These are phyloP conservation scores for Trypanosoma theileri DNA, from an alignment of 208 protist species.

Conservation along the genomic window DNA sequence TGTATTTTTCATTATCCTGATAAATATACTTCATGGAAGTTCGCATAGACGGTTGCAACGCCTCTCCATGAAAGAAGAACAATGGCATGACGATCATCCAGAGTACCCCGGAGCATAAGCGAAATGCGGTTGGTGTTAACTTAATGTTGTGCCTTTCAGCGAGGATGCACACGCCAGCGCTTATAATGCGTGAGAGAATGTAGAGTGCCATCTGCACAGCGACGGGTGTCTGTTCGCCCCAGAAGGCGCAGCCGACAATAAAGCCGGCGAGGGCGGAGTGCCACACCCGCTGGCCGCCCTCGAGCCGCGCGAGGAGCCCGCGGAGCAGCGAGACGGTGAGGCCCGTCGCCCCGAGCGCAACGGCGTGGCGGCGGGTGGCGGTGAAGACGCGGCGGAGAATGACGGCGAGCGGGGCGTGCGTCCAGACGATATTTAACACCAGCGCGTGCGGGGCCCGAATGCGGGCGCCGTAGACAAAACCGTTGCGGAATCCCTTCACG, in stretches of 20 bases:
- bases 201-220: slow-evolving; percentile 92
- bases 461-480: slow-evolving; percentile 80
- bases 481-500: slow-evolving; percentile 85
- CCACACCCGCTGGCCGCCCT: slow-evolving; percentile 48
- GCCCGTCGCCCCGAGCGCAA: slow-evolving; percentile 66
- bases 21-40: slow-evolving; percentile 88
- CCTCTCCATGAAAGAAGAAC: slow-evolving; percentile 64
- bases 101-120: slow-evolving; percentile 63
- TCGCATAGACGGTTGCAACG: slow-evolving; percentile 79
- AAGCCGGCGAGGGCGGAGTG: slow-evolving; percentile 82
- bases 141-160: slow-evolving; percentile 30
- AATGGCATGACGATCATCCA: slow-evolving; percentile 78
- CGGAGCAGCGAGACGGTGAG: slow-evolving; percentile 62
- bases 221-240: slow-evolving; percentile 72
- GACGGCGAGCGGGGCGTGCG: slow-evolving; percentile 53
- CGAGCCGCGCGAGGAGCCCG: slow-evolving; percentile 35
- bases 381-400: slow-evolving; percentile 60
- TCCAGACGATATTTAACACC: slow-evolving; percentile 87
- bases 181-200: slow-evolving; percentile 77
- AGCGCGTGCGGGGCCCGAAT: slow-evolving; percentile 87
- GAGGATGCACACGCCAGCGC: slow-evolving; percentile 51
- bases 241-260: slow-evolving; percentile 65
- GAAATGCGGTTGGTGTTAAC: slow-evolving; percentile 37
- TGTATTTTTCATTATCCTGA: slow-evolving; percentile 62
- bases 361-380: slow-evolving; percentile 69